Evolutionary conservation across 768 basidiomycete species (phyloP), one percentile per base, ranked within the genome.

Genomic region (Suillus variegatus): DNA sequence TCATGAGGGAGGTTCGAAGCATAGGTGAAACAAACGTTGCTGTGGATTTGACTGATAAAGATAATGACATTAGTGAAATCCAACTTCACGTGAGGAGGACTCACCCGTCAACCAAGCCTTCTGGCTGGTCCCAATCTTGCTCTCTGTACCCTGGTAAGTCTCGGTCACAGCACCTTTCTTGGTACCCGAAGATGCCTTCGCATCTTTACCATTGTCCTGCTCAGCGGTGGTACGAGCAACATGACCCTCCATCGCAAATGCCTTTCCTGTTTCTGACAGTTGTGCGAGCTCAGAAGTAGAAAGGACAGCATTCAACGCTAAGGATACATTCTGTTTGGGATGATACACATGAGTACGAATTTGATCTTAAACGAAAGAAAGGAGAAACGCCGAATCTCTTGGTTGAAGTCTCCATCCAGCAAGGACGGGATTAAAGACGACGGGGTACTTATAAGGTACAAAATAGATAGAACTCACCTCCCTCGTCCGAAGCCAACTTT

Each of bases 251-350:
- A 36, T 70, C 28, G 73, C 6, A 32, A 74, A 70, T 0, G 58
- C 67, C 13, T 71, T 66, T 10, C 75, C 75, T 3, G 73, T 57
- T 20, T 71, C 75, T 14, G 74, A 76, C 16, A 75, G 22, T 58
- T 25, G 66, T 36, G 57, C 43, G 40, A 75, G 72, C 20, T 69
- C 68, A 13, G 64, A 38, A 2, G 62, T 40, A 0, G 74, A 62
- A 10, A 75, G 58, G n/a, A 75, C 75, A 18, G 74, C 75, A 13
- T 64, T 75, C 28, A 76, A 62, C 0, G 75, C 74, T 40, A 74
- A 35, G 7, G 74, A 74, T 47, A 75, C 75, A 5, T 63, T 72
- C 74, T 75, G 28, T 38, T 25, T 0, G 25, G 4, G 13, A 41
- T 25, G 4, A 41, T 12, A 41, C 6, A 3, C 6, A 18, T 60